Base-by-base conservation (phyloP, 179 eudicot genomes). In the Corrigiola litoralis region DNA sequence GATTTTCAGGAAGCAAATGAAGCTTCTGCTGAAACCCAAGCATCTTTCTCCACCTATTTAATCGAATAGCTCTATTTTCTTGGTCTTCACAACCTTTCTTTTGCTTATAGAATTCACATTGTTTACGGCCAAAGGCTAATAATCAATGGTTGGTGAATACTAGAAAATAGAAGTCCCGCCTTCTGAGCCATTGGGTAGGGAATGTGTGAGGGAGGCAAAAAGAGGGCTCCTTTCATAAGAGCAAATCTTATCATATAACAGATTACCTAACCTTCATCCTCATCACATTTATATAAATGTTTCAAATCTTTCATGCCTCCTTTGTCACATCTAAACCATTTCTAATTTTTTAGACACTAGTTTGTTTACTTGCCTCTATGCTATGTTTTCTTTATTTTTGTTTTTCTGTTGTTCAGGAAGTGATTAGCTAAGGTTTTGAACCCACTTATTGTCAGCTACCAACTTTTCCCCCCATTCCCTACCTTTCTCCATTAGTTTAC, bases 211-310 rank as follows among this genome's bases (percentile, higher is more conserved):
- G 76, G 76, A 73, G 87, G 86, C 85, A 88, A 80, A 82, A 89
- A 92, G 98, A 84, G 95, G 84, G 96, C 95, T 81, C 71, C 70
- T 67, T 68, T 58, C 51, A 71, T 45, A 61, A 54, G 56, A 66
- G 38, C 42, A 49, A 38, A 69, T 52, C 65, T 42, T 60, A 44
- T 69, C 76, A 58, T 70, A 76, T 53, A 58, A 42, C 79, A 58
- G 37, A 75, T 68, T 70, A 83, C 91, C 94, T 88, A 88, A 88
- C 85, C 72, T 58, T 72, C 81, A 86, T 86, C 85, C 74, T 76
- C 85, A 63, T 73, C 73, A 33, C 61, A 61, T 68, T 79, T 65
- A 61, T 53, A 79, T 61, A 61, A 61, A 61, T 75, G 74, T 72
- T 82, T 78, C 36, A 56, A 66, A 67, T 63, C 66, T 62, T 69